Base-by-base conservation (phyloP, 371 early-diverging fungal genomes). In the Mortierella sp. region DNA sequence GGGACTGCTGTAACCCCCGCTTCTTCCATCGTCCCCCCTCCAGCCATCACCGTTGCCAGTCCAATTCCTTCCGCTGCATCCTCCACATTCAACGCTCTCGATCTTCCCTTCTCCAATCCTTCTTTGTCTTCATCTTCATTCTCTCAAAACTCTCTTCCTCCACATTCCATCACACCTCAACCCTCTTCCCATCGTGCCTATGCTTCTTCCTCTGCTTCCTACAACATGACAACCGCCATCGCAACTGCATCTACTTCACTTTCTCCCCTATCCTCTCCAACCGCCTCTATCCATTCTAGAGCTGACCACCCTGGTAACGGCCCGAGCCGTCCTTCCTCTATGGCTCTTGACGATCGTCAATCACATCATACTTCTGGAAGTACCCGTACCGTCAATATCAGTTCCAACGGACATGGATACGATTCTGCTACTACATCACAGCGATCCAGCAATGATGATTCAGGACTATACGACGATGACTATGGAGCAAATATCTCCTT, bases 401-500 rank as follows among this genome's bases (percentile, higher is more conserved):
- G 52, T 52, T 52, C 52, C 10, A 52, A 52, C 9, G 52, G 52
- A 52, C 52, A 52, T 52, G 52, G 52, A 52, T 52, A 52, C 22
- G 52, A 52, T 20, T 52, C 52, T 9, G 52, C 11, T 8, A 22
- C 52, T 11, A 52, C 52, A 10, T 52, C 52, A 52, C 52, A 52
- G 24, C 52, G 52, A 22, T 52, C 52, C 9, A 52, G 52, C 22
- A 22, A 52, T 9, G 52, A 52, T 52, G 52, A 52, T 52, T 52
- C 52, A 52, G 22, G 20, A 0, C 52, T 20, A 9, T 20, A 40
- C 12, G 74, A 73, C 4, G 76, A 72, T 14, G 66, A 52, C 24
- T 57, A 37, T 40, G 70, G 52, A 9, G 65, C 51, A 5, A 61
- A 37, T 61, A 81, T 76, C 60, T 62, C 66, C 28, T 75, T 81